Percentiles rank a stretch among this genome's conserved stretches.
These are phyloP conservation scores for Yamadazyma laniorum DNA, from an alignment of 805 yeast genomes.

Conservation along the genomic window DNA sequence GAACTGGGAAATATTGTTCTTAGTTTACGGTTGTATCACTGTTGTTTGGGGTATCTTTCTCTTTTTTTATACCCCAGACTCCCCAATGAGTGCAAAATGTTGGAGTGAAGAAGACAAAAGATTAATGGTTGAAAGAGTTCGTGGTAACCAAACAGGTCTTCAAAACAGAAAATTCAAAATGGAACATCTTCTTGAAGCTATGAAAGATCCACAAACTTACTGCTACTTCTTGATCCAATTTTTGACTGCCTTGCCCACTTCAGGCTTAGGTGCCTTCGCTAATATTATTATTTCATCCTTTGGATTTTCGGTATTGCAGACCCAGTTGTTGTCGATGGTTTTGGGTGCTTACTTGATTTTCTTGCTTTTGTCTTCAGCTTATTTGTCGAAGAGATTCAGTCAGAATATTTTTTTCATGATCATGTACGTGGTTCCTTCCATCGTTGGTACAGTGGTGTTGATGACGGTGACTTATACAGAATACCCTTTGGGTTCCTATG, in stretches of 20 bases:
- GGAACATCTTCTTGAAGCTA: conserved; percentile 45
- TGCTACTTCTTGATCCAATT: conserved; percentile 44
- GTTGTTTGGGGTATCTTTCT: conserved; percentile 47
- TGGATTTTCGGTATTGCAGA: conserved; percentile 44
- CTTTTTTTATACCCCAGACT: conserved; percentile 48
- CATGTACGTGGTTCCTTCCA: conserved; percentile 29
- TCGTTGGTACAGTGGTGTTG: conserved; percentile 42
- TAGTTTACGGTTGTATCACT: conserved; percentile 56
- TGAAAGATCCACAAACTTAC: conserved; percentile 50
- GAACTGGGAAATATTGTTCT: conserved; percentile 61
- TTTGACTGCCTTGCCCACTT: conserved; percentile 47
- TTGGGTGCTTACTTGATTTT: conserved; percentile 49
- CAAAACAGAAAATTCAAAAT: conserved; percentile 46
- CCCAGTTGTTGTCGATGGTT: conserved; percentile 55
- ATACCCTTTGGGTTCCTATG: conserved; percentile 38
- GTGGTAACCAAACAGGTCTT: conserved; percentile 51
- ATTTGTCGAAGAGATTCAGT: conserved; percentile 26
- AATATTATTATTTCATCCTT: conserved; percentile 49
- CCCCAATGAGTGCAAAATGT: conserved; percentile 37
- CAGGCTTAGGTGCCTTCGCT: conserved; percentile 53
- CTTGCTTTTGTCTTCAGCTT: conserved; percentile 29
- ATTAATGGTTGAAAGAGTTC: conserved; percentile 44
- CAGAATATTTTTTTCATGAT: conserved; percentile 21
- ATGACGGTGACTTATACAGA: conserved; percentile 26
- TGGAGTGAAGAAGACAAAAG: conserved; percentile 41